Evolutionary conservation across 1,284 basidiomycete species (phyloP), one percentile per base, ranked within the genome.

Genomic region (Macrocystidia cucumis): DNA sequence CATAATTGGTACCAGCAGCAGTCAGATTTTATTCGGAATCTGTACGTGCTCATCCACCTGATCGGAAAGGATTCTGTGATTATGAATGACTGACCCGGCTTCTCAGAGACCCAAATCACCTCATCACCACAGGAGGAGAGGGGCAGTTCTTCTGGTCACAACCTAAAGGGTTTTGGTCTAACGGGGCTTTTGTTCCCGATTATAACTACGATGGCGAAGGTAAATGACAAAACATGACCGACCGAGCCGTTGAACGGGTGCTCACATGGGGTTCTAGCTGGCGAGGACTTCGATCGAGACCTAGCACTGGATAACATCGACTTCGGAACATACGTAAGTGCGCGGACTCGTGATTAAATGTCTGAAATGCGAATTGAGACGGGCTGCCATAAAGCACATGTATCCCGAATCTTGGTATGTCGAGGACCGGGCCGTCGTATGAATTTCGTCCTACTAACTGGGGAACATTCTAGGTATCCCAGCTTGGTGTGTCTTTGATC

Each of bases 101-200:
- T 19, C 37, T 17, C 35, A 74, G 72, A 24, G 74, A 78, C 43
- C 64, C 69, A 3, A 45, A 67, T 46, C 73, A 78, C 46, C 44
- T 75, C 50, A 73, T 76, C 25, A 74, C 71, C 1, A 72, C 70
- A 1, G 73, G 72, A 9, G 73, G 72, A 7, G 72, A 75, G 52
- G 74, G 73, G 1, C 71, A 73, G 13, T 74, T 74, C 51, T 70
- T 60, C 48, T 69, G 63, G 67, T 58, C 60, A 25, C 43, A 63
- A 7, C 55, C 62, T 1, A 55, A 56, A 14, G 49, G 56, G 21
- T 67, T 59, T 38, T 69, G 65, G 67, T 59, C 53, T 39, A 56
- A 70, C 40, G 60, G 63, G 5, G 50, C 52, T 1, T 59, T 62
- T 12, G 55, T 63, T 30, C 66, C 63, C 19, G 73, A 76, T 43